Conservation (phyloP, 2,329 filamentous ascomycete genomes). For the Hypoxylon sp. region DNA sequence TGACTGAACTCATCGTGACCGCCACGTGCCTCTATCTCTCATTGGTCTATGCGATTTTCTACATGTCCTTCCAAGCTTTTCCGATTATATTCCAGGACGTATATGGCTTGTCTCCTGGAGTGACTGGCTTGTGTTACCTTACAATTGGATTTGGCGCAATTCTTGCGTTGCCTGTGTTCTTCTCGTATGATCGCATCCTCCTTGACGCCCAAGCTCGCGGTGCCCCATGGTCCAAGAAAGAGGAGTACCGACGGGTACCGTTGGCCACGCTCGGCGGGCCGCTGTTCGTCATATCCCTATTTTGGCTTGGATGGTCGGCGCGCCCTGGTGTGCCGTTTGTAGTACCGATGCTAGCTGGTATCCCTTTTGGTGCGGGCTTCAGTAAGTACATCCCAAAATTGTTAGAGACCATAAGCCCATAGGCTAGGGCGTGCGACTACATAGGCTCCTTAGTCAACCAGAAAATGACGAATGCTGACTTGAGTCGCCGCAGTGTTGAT, state of each 20-base stretch:
- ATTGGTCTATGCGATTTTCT: slow-evolving; percentile 74
- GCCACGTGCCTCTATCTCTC: slow-evolving; percentile 79
- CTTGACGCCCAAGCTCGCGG: slow-evolving; percentile 62
- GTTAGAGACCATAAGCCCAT: neutral
- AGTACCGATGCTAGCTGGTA: slow-evolving; percentile 70
- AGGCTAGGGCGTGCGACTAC: neutral
- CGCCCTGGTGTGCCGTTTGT: slow-evolving; percentile 63
- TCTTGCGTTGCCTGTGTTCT: slow-evolving; percentile 71
- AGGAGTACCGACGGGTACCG: slow-evolving; percentile 78
- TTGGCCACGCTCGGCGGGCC: slow-evolving; percentile 79
- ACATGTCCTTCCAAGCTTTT: slow-evolving; percentile 83
- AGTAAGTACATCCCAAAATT: slow-evolving; percentile 39
- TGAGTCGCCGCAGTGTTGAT: slow-evolving; percentile 59
- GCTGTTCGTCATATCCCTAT: slow-evolving; percentile 67
- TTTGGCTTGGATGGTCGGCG: slow-evolving; percentile 74
- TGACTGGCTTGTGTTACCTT: slow-evolving; percentile 76
- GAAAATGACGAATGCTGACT: slow-evolving; percentile 16
- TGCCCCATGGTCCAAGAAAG: slow-evolving; percentile 70
- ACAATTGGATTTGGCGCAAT: slow-evolving; percentile 75
- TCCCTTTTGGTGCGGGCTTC: slow-evolving; percentile 73
- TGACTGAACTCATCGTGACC: slow-evolving; percentile 79
- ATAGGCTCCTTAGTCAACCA: neutral
- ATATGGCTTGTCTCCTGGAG: slow-evolving; percentile 74
- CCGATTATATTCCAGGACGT: slow-evolving; percentile 75
- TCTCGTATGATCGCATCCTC: slow-evolving; percentile 74